Evolutionary conservation across 2,329 filamentous ascomycete species (phyloP).

Genomic region (Fusarium sp.): DNA sequence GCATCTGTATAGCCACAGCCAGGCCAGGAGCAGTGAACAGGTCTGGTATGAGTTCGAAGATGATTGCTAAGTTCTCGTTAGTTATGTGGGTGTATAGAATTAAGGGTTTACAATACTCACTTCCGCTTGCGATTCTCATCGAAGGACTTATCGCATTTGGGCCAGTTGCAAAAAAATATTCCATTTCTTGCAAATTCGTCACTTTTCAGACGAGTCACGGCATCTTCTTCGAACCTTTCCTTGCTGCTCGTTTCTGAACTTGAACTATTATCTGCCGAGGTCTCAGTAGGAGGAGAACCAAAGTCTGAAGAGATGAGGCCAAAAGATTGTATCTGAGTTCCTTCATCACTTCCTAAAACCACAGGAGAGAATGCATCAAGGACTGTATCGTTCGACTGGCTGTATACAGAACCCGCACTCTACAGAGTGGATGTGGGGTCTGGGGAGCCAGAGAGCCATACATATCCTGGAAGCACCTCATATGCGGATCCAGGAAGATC

Average conservation of each 20-base stretch:
- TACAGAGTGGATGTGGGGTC: slow-evolving; percentile 20
- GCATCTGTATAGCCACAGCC: slow-evolving; percentile 6
- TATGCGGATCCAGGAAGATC: neutral
- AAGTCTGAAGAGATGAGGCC: neutral
- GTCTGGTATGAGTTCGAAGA: slow-evolving; percentile 29
- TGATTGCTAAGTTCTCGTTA: slow-evolving; percentile 30
- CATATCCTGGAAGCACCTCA: neutral
- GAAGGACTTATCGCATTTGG: slow-evolving; percentile 8
- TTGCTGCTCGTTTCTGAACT: neutral
- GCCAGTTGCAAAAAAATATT: slow-evolving; percentile 20
- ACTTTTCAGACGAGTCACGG: slow-evolving; percentile 17
- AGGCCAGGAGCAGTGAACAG: slow-evolving; percentile 26
- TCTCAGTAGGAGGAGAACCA: neutral
- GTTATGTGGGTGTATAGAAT: neutral
- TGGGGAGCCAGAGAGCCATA: slow-evolving; percentile 3
- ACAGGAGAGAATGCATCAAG: neutral
- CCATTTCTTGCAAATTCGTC: slow-evolving; percentile 27
- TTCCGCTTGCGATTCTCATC: slow-evolving; percentile 12
- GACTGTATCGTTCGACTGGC: neutral
- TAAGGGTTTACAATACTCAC: neutral
- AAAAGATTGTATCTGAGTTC: neutral
- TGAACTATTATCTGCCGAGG: neutral
- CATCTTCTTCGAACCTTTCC: slow-evolving; percentile 17
- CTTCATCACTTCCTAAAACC: neutral
- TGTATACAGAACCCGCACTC: slow-evolving; percentile 8